phyloP scores from a whole-genome alignment of 192 early-diverging fungal species.

The Entomortierella chlamydospora region DNA sequence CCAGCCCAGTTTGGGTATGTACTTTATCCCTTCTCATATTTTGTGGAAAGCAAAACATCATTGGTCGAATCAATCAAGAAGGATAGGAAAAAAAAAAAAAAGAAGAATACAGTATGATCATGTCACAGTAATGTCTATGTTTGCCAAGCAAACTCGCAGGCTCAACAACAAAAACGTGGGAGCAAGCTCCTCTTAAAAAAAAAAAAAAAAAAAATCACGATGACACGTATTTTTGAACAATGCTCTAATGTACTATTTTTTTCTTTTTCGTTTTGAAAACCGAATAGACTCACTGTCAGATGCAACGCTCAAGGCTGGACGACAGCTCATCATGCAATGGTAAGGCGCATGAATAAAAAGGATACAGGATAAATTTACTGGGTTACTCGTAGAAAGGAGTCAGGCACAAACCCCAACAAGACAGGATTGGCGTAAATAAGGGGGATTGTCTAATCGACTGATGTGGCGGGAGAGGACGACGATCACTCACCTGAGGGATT shows the following conservation, averaged over 20 bases:
- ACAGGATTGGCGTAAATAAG: too few species aligned
- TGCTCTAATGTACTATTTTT: not conserved
- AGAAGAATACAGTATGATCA: constrained; percentile 7
- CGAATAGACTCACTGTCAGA: constrained; percentile 46
- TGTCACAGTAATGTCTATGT: constrained; percentile 1
- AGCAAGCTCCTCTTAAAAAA: not conserved
- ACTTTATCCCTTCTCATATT: not conserved
- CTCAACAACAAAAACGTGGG: not conserved
- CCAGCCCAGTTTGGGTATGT: constrained; percentile 42
- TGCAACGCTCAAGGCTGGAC: constrained; percentile 39
- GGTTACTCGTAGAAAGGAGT: too few species aligned
- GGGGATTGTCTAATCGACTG: too few species aligned
- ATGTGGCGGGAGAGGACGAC: not conserved
- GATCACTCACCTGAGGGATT: not conserved
- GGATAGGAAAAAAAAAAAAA: constrained; percentile 5
- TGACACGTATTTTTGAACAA: too few species aligned
- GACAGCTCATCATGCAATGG: constrained; percentile 54
- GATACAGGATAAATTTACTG: too few species aligned
- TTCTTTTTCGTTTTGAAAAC: not conserved
- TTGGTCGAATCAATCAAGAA: constrained; percentile 5
- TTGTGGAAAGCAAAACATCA: too few species aligned
- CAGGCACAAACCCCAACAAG: too few species aligned
- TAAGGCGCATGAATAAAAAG: constrained; percentile 1
- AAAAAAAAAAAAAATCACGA: too few species aligned
- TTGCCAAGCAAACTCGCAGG: not conserved